phyloP scores from a whole-genome alignment of 805 yeast species.

The Saccharomyces cerevisiae region DNA sequence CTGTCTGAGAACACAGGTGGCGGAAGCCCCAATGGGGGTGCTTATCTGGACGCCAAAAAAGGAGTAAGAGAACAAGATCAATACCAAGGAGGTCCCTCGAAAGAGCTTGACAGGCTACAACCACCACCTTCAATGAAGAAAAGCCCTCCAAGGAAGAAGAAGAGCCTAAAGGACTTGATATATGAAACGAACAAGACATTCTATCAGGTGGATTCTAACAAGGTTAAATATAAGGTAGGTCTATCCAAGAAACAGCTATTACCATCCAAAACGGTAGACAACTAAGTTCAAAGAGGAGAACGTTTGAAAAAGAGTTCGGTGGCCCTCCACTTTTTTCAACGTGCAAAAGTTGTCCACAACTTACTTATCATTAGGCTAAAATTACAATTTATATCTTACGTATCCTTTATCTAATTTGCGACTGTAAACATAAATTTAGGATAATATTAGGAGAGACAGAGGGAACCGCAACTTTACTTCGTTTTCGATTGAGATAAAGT shows the following conservation, averaged over 20 bases:
- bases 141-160: not conserved
- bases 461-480: not conserved
- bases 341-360: not conserved
- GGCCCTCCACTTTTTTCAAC: slow-evolving; percentile 1
- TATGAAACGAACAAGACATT: slow-evolving; percentile 17
- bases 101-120: not conserved
- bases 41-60: not conserved
- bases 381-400: not conserved
- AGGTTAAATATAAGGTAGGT: slow-evolving; percentile 20
- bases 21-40: not conserved
- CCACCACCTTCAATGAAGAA: not conserved
- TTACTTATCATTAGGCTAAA: not conserved
- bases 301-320: not conserved
- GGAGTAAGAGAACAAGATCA: not conserved
- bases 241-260: slow-evolving; percentile 12
- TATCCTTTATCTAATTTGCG: not conserved
- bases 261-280: slow-evolving; percentile 1
- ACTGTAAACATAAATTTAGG: not conserved
- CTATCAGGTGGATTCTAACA: slow-evolving; percentile 21
- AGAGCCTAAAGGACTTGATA: slow-evolving; percentile 18
- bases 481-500: not conserved
- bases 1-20: not conserved
- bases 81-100: not conserved
- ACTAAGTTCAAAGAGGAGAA: slow-evolving; percentile 13
- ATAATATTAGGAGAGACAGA: not conserved